Conservation (phyloP, 148 eudicot genomes). For the Bassia scoparia region DNA sequence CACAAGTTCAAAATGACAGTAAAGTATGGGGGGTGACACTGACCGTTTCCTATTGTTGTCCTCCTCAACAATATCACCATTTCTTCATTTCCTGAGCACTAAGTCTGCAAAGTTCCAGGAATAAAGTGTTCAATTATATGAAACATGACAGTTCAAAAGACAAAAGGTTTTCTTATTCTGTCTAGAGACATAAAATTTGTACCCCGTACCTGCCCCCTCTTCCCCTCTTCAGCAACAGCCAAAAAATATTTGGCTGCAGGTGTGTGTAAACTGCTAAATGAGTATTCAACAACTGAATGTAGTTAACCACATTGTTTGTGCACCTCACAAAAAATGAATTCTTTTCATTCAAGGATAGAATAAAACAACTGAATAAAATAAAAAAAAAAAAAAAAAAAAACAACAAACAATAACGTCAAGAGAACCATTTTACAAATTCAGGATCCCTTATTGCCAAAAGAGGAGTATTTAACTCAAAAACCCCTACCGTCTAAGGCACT, state of each 20-base stretch:
- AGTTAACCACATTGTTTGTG: not conserved
- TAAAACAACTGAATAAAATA: not conserved
- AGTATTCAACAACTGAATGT: not conserved
- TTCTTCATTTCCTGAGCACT: slow-evolving; percentile 88
- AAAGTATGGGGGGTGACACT: slow-evolving; percentile 3
- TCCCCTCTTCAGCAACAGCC: not conserved
- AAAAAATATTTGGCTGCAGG: not conserved
- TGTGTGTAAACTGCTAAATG: not conserved
- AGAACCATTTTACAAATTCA: not conserved
- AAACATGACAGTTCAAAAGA: not conserved
- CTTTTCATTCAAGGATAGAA: not conserved
- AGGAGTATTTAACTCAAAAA: no score
- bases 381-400: no score
- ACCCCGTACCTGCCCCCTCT: not conserved
- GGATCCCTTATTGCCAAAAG: no score
- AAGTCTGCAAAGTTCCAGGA: slow-evolving; percentile 45
- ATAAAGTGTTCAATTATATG: slow-evolving; percentile 7
- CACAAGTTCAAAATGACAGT: not conserved
- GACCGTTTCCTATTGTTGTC: slow-evolving; percentile 96
- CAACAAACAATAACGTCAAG: no score
- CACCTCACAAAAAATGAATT: not conserved
- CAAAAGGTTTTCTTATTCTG: not conserved
- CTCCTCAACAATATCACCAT: slow-evolving; percentile 60
- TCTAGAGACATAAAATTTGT: not conserved
- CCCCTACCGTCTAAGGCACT: no score